Percentiles rank a stretch among this genome's conserved stretches.
Conservation (phyloP, 2,329 filamentous ascomycete species). For the Colletotrichum magnum region DNA sequence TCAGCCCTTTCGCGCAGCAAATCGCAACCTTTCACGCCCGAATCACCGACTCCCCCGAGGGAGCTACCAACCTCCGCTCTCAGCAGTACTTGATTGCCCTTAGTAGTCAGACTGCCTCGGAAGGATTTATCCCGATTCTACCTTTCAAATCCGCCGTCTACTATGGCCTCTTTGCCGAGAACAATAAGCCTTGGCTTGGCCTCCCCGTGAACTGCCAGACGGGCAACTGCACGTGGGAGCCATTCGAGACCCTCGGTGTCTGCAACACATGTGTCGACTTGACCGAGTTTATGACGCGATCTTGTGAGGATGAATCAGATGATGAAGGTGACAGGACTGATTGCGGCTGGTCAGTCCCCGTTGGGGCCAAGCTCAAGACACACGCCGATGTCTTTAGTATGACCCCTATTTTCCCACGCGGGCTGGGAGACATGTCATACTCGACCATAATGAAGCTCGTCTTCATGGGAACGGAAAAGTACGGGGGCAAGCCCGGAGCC, state of each 20-base stretch:
- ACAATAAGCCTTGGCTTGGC: slow-evolving; percentile 44
- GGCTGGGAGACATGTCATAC: slow-evolving; percentile 46
- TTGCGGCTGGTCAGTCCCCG: slow-evolving; percentile 50
- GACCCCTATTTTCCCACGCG: slow-evolving; percentile 48
- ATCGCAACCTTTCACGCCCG: slow-evolving; percentile 48
- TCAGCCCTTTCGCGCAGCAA: slow-evolving; percentile 51
- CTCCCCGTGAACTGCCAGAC: slow-evolving; percentile 40
- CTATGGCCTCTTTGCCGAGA: slow-evolving; percentile 52
- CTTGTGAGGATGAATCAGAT: slow-evolving; percentile 41
- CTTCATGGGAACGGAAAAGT: slow-evolving; percentile 51
- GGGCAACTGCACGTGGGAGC: slow-evolving; percentile 43
- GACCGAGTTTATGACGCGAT: slow-evolving; percentile 46
- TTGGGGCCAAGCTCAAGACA: slow-evolving; percentile 45
- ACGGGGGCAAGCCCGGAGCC: slow-evolving; percentile 43
- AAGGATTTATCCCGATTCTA: slow-evolving; percentile 50
- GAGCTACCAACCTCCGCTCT: slow-evolving; percentile 47
- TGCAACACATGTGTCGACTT: slow-evolving; percentile 43
- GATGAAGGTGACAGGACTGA: slow-evolving; percentile 25
- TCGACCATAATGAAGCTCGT: slow-evolving; percentile 51
- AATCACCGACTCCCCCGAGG: slow-evolving; percentile 34
- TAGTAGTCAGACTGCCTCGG: slow-evolving; percentile 41
- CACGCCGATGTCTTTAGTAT: slow-evolving; percentile 50
- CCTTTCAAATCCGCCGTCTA: slow-evolving; percentile 52
- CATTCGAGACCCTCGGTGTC: slow-evolving; percentile 43
- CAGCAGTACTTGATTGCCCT: slow-evolving; percentile 48